These are phyloP conservation scores for Umbelopsis sp. DNA, from an alignment of 192 early-diverging fungal species.

Conservation along the genomic window DNA sequence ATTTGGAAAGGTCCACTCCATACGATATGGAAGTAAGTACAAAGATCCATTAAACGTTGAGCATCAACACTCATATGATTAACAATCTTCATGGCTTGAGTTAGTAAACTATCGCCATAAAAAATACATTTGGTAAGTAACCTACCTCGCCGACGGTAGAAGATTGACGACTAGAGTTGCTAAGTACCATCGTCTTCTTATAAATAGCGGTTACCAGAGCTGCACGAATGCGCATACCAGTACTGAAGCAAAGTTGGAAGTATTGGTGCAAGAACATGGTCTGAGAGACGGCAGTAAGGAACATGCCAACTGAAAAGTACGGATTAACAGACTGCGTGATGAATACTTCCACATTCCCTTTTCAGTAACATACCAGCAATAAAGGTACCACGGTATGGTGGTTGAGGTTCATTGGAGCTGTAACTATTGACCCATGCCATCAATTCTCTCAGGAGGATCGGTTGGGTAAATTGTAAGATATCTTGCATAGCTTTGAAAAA, in stretches of 20 bases:
- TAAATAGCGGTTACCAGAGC: slow-evolving; percentile 84
- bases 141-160: slow-evolving; percentile 71
- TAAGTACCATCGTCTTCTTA: slow-evolving; percentile 79
- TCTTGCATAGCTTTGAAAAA: slow-evolving; percentile 82
- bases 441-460: slow-evolving; percentile 74
- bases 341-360: neutral
- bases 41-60: slow-evolving; percentile 61
- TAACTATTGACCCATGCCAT: slow-evolving; percentile 67
- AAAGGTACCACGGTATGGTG: slow-evolving; percentile 74
- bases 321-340: neutral
- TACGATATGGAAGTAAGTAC: slow-evolving; percentile 71
- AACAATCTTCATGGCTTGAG: slow-evolving; percentile 37
- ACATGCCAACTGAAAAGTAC: slow-evolving; percentile 58
- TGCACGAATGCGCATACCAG: slow-evolving; percentile 74
- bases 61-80: slow-evolving; percentile 70
- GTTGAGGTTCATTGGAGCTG: slow-evolving; percentile 52
- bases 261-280: slow-evolving; percentile 87
- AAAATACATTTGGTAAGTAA: slow-evolving; percentile 17
- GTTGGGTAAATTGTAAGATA: slow-evolving; percentile 75
- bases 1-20: slow-evolving; percentile 72
- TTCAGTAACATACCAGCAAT: slow-evolving; percentile 58
- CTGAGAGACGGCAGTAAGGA: slow-evolving; percentile 70
- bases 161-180: slow-evolving; percentile 73
- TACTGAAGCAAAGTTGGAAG: slow-evolving; percentile 80
- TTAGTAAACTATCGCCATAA: neutral